Base-by-base conservation (phyloP, 108 stramenopile species). In the Aurantiochytrium sp. region DNA sequence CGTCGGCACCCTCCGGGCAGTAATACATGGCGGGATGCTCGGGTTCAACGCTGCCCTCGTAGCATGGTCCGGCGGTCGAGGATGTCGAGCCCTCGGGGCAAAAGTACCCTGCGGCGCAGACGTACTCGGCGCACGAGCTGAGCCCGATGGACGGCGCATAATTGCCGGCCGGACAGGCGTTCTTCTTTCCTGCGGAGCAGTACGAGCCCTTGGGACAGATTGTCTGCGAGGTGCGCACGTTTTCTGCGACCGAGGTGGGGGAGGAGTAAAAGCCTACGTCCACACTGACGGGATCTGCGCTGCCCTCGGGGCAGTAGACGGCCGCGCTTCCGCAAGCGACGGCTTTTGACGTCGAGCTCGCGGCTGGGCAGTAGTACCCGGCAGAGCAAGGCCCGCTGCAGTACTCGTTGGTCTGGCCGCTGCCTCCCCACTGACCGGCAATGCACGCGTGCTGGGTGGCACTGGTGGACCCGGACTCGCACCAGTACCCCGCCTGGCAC, bases 331-430 rank as follows among this genome's bases (percentile, higher is more conserved):
- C 85, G 39, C 85, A 86, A 4, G 65, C 55, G 4, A 4, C 5
- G 10, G 17, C 54, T 27, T 22, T 52, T 8, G 27, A 68, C 6
- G 21, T 42, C 6, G 54, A 17, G 6, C 55, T 36, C 8, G 37
- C 85, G 4, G 36, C 50, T 17, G 88, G 88, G 42, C 88, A 88
- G 30, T 55, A 88, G 54, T 88, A 55, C 8, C 88, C 88, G 4
- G 85, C 73, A 27, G 88, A 34, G 48, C 88, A 88, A 8, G 55
- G 81, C n/a, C 88, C 88, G 41, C 30, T 30, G 55, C 88, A 88
- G 24, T 88, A 52, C 12, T 37, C 6, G 41, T 54, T 55, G 36
- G 81, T 55, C 10, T 55, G 88, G 8, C 88, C 88, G 34, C 24
- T n/a, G 39, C 27, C 41, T 12, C 88, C 81, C 31, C 30, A 88